Base-by-base conservation (phyloP, 2,329 filamentous ascomycete genomes). In the Cladorrhinum sp. region DNA sequence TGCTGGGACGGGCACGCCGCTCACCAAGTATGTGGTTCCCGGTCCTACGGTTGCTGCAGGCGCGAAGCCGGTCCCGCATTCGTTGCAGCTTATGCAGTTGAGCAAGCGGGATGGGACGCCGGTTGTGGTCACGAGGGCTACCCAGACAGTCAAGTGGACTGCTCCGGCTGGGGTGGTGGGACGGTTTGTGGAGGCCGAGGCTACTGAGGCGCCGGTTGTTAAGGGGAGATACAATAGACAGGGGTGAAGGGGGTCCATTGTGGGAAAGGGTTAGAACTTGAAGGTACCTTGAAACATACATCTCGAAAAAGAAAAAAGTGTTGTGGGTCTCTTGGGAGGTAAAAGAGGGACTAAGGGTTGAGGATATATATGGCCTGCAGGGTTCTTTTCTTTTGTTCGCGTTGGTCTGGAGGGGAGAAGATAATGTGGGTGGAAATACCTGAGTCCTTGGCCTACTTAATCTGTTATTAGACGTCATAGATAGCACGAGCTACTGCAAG, bases 21-120 rank as follows among this genome's bases (percentile, higher is more conserved):
- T 68, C 51, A 62, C 55, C 21, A 64, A 57, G 20, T 73, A 73
- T 55, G 46, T 36, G 1, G 69, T 73, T 1, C 71, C 70, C 0
- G 71, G 71, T 1, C 71, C 71, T 39, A 68, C 70, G 23, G 46
- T 72, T 28, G 68, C 65, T 2, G 55, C 42, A 4, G 60, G 65
- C n/a, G 70, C 70, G 5, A 64, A 46, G 60, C 68, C 70, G 2
- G 57, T 73, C 39, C 66, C 67, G 51, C 53, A 69, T 55, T 33
- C 58, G 9, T 42, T 63, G 58, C 71, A 72, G 65, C 53, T 8
- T 8, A 26, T 48, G 48, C 68, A 65, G 14, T 1, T 62, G 30
- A 56, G 55, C 5, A 60, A 18, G 50, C 65, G 56, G 18, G 62
- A 61, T 7, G 71, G 71, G 16, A 71, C 67, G 12, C 69, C 71